Conservation (phyloP, 306 rosid species). For the Mucuna pruriens region DNA sequence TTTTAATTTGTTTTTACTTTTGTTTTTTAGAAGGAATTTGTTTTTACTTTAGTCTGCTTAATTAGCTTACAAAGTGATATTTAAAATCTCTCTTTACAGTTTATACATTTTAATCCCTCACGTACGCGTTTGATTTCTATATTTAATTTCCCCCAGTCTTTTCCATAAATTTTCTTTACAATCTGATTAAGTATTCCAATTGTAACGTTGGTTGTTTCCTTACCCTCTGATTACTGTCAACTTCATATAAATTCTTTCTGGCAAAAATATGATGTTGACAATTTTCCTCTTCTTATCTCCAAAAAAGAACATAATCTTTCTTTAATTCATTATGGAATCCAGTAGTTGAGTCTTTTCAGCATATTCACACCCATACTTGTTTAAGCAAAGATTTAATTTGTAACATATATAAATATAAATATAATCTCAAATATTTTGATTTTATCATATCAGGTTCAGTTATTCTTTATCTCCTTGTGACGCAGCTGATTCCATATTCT, state of each 20-base stretch:
- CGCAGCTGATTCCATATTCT: constrained; percentile 48
- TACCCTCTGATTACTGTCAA: constrained; percentile 28
- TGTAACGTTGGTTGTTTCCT: background rate
- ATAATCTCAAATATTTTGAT: constrained; percentile 32
- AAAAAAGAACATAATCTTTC: constrained; percentile 47
- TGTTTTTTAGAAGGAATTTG: too few relatives aligned
- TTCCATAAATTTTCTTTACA: background rate
- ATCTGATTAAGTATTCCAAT: background rate
- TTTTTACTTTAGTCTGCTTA: background rate
- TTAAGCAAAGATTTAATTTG: constrained; percentile 14
- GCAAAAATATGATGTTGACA: constrained; percentile 11
- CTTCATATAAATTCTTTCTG: constrained; percentile 20
- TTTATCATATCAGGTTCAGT: constrained; percentile 6
- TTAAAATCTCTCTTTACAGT: background rate
- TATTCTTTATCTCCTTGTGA: constrained; percentile 22
- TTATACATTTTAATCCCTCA: background rate
- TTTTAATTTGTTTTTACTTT: background rate
- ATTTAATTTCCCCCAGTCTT: background rate
- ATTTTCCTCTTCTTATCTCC: constrained; percentile 41
- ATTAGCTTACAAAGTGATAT: background rate
- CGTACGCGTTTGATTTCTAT: background rate
- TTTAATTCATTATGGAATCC: constrained; percentile 23
- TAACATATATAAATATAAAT: background rate
- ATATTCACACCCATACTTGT: constrained; percentile 28
- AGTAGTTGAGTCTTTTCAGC: constrained; percentile 55